phyloP scores from a whole-genome alignment of 345 rosid genomes.

The Gossypium longicalyx region DNA sequence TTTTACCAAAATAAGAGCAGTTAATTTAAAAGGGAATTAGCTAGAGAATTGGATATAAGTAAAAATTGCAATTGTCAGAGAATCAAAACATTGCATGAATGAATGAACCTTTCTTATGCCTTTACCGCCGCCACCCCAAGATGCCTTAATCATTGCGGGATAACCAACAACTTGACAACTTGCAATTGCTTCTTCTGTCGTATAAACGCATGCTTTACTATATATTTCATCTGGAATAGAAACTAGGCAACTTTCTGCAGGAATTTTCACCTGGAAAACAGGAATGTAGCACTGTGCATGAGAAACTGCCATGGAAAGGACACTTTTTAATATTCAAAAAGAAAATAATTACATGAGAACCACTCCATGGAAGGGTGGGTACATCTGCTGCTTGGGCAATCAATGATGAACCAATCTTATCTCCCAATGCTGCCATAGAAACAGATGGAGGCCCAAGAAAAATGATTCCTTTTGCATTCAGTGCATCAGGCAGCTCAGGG shows the following conservation, averaged over 20 bases:
- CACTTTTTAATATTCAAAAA: neutral
- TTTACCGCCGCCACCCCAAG: constrained; percentile 99
- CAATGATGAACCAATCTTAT: constrained; percentile 97
- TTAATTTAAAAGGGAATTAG: neutral
- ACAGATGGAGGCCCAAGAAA: constrained; percentile 93
- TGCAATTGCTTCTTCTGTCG: constrained; percentile 96
- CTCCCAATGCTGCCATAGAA: constrained; percentile 97
- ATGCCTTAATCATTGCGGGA: constrained; percentile 99
- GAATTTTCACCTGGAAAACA: constrained; percentile 68
- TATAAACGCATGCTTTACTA: constrained; percentile 88
- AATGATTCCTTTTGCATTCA: constrained; percentile 71
- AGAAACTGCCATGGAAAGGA: constrained; percentile 9
- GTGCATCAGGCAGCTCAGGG: constrained; percentile 94
- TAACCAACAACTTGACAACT: constrained; percentile 98
- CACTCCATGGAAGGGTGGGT: constrained; percentile 99
- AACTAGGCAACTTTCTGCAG: constrained; percentile 68
- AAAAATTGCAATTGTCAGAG: neutral
- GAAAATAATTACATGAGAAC: constrained; percentile 68
- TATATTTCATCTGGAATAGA: constrained; percentile 85
- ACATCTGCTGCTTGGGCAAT: constrained; percentile 99
- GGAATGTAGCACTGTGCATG: constrained; percentile 19
- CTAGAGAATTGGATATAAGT: neutral
- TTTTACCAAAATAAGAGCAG: constrained; percentile 1
- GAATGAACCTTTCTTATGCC: constrained; percentile 93
- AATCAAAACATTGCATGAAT: constrained; percentile 3